phyloP scores from a whole-genome alignment of 2,329 filamentous ascomycete genomes.

The Neofusicoccum umdonicola region DNA sequence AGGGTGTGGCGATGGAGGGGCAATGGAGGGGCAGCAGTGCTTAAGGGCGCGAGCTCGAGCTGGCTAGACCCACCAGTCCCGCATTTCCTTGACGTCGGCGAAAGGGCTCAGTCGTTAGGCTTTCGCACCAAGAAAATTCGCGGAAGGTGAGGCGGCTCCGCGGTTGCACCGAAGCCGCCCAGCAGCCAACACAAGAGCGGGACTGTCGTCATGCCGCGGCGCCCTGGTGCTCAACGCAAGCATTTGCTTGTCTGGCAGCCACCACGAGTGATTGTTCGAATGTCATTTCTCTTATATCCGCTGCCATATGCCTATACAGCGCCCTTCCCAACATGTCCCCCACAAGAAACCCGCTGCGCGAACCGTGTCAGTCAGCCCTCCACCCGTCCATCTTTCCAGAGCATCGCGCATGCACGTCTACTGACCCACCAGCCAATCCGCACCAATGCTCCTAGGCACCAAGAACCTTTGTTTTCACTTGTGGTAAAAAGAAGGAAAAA shows the following conservation, averaged over 20 bases:
- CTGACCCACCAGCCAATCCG: too few relatives aligned
- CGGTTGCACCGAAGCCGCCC: not conserved
- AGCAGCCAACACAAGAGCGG: too few relatives aligned
- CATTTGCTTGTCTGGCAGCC: not conserved
- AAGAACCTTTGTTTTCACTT: too few relatives aligned
- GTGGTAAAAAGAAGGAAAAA: too few relatives aligned
- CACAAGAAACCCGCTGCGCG: too few relatives aligned
- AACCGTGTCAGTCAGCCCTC: too few relatives aligned
- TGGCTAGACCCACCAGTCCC: not conserved
- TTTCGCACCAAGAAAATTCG: not conserved
- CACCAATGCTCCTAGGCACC: too few relatives aligned
- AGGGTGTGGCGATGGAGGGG: not conserved
- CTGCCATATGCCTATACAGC: too few relatives aligned
- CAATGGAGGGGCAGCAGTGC: not conserved
- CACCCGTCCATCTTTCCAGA: too few relatives aligned
- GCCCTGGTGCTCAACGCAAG: not conserved
- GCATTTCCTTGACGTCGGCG: slow-evolving; percentile 6
- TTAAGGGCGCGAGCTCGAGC: not conserved
- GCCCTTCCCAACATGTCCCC: too few relatives aligned
- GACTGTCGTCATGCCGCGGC: not conserved
- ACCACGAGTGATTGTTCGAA: not conserved
- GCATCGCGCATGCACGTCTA: too few relatives aligned
- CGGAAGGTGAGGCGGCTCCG: slow-evolving; percentile 1
- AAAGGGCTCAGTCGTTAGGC: not conserved
- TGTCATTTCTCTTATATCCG: too few relatives aligned